Base-by-base conservation (phyloP, 1,139 yeast species). In the Zygotorulaspora mrakii region DNA sequence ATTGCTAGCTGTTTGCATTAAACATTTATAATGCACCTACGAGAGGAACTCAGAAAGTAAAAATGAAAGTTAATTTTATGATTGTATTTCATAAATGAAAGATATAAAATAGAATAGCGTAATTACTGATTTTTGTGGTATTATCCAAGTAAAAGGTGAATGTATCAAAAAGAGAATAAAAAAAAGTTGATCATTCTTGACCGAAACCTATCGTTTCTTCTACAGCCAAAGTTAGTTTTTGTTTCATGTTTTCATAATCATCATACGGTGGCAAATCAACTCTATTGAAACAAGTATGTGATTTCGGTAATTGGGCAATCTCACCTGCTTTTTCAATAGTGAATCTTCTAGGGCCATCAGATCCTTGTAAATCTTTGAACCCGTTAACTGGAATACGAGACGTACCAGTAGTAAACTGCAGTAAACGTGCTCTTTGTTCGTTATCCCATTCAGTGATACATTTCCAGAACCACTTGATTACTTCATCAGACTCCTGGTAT, bases 361-460 rank as follows among this genome's bases (percentile, higher is more conserved):
- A 84, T 49, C 98, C 99, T 68, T 91, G 98, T 55, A 91, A 73
- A 67, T 91, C 99, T 66, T 91, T 91, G 72, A 91, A 91, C 29
- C 99, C 99, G 66, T 91, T 91, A 51, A 91, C 98, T 2, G 99
- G 99, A 45, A 94, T 89, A 70, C 99, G 84, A 17, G 96, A 87
- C 2, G 98, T 91, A 72, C 99, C 99, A 1, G 99, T 91, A 13
- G 97, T 89, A 62, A 91, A 91, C 67, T 94, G 98, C 57, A 91
- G 71, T 59, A 91, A 72, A 66, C 98, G 79, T 2, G 97, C 95
- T 66, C 89, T 85, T 65, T 89, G 96, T 67, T 91, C 98, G 39
- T 89, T 78, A 63, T 89, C 97, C 96, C 96, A 89, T 61, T 82
- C 86, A 39, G 82, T 74, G 53, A 94, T 81, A 68, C 95, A 83